A percentile compares a stretch with the other conserved stretches of the same genome.
phyloP scores from a whole-genome alignment of 768 basidiomycete species.

The Tulasnella sp. region DNA sequence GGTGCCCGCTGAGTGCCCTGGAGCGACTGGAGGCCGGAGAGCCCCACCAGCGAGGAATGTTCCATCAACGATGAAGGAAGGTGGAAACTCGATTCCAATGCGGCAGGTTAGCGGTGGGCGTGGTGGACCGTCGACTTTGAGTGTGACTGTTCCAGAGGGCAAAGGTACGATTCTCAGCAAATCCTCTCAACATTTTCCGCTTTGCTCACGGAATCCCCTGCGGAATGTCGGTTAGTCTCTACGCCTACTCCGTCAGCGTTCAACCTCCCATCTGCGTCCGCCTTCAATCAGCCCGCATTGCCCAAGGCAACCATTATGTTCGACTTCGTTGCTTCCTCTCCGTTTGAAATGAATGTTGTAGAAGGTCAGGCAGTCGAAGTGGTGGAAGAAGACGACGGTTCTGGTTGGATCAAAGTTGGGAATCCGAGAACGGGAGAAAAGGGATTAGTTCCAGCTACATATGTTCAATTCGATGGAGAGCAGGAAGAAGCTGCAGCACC shows the following conservation, averaged over 20 bases:
- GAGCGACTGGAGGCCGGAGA: constrained; percentile 31
- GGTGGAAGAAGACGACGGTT: constrained; percentile 80
- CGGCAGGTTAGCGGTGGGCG: not conserved
- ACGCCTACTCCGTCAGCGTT: constrained; percentile 63
- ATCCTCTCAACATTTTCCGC: not conserved
- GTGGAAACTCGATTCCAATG: not conserved
- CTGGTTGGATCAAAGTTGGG: constrained; percentile 81
- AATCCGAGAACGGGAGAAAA: constrained; percentile 56
- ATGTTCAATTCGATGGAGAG: constrained; percentile 54
- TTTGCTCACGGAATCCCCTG: not conserved
- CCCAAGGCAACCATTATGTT: constrained; percentile 67
- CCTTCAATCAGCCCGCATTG: not conserved
- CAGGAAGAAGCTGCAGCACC: not conserved
- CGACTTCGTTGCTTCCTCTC: constrained; percentile 72
- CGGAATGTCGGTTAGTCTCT: not conserved
- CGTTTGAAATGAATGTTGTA: constrained; percentile 72
- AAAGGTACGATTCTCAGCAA: not conserved
- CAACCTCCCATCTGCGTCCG: constrained; percentile 35
- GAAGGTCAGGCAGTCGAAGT: constrained; percentile 69
- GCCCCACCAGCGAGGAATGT: not conserved
- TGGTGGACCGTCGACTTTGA: not conserved
- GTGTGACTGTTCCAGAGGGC: not conserved
- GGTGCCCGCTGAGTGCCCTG: constrained; percentile 64
- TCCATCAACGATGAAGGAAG: not conserved
- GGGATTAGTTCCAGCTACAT: constrained; percentile 85